Percentiles rank a stretch among this genome's conserved stretches.
These are phyloP conservation scores for Hypoxylon sp. DNA, from an alignment of 2,329 filamentous ascomycete species.

Conservation along the genomic window DNA sequence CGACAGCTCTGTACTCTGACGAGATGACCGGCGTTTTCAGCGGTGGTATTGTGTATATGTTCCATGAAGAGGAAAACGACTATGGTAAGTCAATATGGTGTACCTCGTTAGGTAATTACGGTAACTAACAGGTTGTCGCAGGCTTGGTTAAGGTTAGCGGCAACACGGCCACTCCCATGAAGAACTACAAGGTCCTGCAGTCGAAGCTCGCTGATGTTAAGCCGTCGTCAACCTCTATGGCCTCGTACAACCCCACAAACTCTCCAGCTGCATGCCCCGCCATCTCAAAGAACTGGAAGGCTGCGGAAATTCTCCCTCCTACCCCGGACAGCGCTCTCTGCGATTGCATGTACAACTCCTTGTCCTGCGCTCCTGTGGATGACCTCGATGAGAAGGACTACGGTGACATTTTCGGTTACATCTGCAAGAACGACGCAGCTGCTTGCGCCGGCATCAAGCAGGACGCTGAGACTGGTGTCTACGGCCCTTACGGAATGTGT, in stretches of 20 bases:
- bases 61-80: conserved; percentile 81
- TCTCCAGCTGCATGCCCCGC: conserved; percentile 75
- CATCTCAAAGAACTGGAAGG: conserved; percentile 69
- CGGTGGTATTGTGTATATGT: conserved; percentile 89
- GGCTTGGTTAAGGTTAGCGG: conserved; percentile 69
- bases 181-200: conserved; percentile 76
- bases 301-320: conserved; percentile 77
- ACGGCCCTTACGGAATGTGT: conserved; percentile 77
- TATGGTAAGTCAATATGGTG: conserved; percentile 64
- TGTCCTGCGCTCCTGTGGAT: conserved; percentile 73
- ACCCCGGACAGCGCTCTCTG: conserved; percentile 78
- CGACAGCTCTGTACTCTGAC: conserved; percentile 74
- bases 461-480: conserved; percentile 69
- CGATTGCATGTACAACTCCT: conserved; percentile 77
- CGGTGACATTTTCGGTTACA: conserved; percentile 60
- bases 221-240: conserved; percentile 71
- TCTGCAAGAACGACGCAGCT: conserved; percentile 60
- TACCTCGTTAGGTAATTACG: too few species aligned
- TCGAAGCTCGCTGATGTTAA: conserved; percentile 72
- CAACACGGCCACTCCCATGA: conserved; percentile 67
- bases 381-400: conserved; percentile 67
- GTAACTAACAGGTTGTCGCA: conserved; percentile 18
- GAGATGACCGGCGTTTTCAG: conserved; percentile 82
- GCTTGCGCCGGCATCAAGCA: conserved; percentile 71
- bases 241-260: conserved; percentile 75